Percentiles rank a stretch among this genome's conserved stretches.
These are phyloP conservation scores for Gaeumannomyces sp. DNA, from an alignment of 2,329 filamentous ascomycete species.

Conservation along the genomic window DNA sequence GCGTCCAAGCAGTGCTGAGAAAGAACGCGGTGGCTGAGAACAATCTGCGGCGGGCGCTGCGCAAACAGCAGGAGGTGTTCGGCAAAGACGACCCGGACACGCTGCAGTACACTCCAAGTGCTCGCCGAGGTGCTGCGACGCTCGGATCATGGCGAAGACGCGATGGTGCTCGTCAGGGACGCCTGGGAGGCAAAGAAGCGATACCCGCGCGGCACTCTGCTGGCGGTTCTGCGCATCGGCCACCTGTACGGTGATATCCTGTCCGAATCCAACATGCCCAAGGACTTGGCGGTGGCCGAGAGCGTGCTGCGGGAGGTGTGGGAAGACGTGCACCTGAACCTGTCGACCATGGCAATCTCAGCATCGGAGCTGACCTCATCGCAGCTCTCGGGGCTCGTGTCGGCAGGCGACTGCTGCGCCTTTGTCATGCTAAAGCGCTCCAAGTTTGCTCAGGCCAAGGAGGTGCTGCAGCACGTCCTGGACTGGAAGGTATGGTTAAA, in stretches of 20 bases:
- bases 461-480: conserved; percentile 4
- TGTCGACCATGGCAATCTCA: conserved; percentile 1
- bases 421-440: conserved; percentile 10
- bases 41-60: conserved; percentile 7
- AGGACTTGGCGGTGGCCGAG: conserved; percentile 8
- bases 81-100: conserved; percentile 10
- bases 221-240: conserved; percentile 9
- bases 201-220: conserved; percentile 5
- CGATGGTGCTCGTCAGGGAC: conserved; percentile 2
- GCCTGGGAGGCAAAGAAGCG: conserved; percentile 6
- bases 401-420: conserved; percentile 9
- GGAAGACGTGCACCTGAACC: conserved; percentile 8
- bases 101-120: conserved; percentile 11
- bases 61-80: conserved; percentile 5
- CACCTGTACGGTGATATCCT: conserved; percentile 11
- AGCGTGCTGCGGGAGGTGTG: conserved; percentile 9
- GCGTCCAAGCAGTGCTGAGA: conserved; percentile 9
- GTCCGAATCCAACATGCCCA: conserved; percentile 8
- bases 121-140: conserved; percentile 12
- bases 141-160: conserved; percentile 1
- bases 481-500: conserved; percentile 10
- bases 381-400: conserved; percentile 7
- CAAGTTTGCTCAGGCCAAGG: conserved; percentile 7
- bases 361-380: conserved; percentile 3
- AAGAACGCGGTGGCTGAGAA: conserved; percentile 8